phyloP scores from a whole-genome alignment of 176 grass and related monocot genomes.

The Triticum urartu region DNA sequence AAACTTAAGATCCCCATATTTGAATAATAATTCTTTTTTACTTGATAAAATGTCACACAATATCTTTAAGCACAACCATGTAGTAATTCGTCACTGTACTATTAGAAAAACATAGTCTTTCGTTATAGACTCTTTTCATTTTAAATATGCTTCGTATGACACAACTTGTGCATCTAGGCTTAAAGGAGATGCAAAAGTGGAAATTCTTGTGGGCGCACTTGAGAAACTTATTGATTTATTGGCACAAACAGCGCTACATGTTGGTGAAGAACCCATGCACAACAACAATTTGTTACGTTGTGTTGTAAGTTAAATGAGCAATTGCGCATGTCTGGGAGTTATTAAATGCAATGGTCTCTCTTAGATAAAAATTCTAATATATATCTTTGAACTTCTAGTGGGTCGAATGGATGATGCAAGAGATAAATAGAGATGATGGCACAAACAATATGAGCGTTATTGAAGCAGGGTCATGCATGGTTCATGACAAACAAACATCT shows the following conservation, averaged over 20 bases:
- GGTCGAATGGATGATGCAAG: slow-evolving; percentile 61
- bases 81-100: not conserved
- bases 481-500: slow-evolving; percentile 44
- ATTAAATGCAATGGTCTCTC: not conserved
- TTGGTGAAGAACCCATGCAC: not conserved
- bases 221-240: slow-evolving; percentile 41
- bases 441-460: not conserved
- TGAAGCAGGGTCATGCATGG: not conserved
- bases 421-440: slow-evolving; percentile 8
- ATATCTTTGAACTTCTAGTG: slow-evolving; percentile 42
- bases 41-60: not conserved
- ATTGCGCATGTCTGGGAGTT: not conserved
- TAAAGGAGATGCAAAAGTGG: slow-evolving; percentile 23
- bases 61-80: not conserved
- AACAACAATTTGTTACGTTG: slow-evolving; percentile 27
- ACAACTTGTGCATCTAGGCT: slow-evolving; percentile 27
- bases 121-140: not conserved
- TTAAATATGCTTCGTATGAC: not conserved
- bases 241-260: slow-evolving; percentile 16
- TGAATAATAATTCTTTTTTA: not conserved
- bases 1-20: not conserved
- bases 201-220: slow-evolving; percentile 41
- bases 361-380: not conserved
- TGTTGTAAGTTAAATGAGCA: slow-evolving; percentile 41
- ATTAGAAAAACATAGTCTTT: not conserved